Evolutionary conservation across 768 basidiomycete species (phyloP), one percentile per base, ranked within the genome.

Genomic region (Pleurotus cornucopiae): DNA sequence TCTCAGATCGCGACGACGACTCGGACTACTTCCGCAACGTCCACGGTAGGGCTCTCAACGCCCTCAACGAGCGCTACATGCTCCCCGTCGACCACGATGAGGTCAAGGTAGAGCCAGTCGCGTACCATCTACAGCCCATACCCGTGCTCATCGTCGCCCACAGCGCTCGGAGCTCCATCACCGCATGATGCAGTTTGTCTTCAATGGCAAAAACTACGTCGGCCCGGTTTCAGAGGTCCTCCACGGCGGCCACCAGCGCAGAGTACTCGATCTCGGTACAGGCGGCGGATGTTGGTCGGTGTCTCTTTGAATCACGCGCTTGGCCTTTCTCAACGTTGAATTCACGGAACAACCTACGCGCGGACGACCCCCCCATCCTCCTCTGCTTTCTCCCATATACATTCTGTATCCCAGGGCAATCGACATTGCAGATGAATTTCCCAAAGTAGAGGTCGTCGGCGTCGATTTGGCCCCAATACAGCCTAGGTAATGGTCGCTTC

Each of bases 401-500:
- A 7, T 34, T 34, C 34, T 46, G 20, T 40, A 49, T 30, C 47
- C 62, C 54, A 88, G 85, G 86, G 84, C 87, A 21, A 81, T 88
- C 60, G 83, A 84, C 67, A 80, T 88, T 70, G 87, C 86, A 48
- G 84, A 88, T 61, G 85, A 86, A 67, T 88, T 89, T 67, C 83
- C 82, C 44, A 65, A 74, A 48, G 84, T 76, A 57, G 83, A 87
- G 60, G 83, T 88, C 59, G 77, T 84, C 65, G 87, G 85, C 20
- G 73, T 86, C 58, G 86, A 89, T 72, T 76, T 89, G 34, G 85
- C 86, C 20, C 86, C 86, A 60, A 80, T 88, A 40, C 87, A 88
- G 64, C 85, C 86, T 48, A 77, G 81, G 86, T 88, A 69, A 55
- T 47, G 57, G 57, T 51, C 54, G 40, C 46, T 30, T 21, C 44